These are phyloP conservation scores for Daldinia childiae DNA, from an alignment of 495 filamentous ascomycete genomes.

Conservation along the genomic window DNA sequence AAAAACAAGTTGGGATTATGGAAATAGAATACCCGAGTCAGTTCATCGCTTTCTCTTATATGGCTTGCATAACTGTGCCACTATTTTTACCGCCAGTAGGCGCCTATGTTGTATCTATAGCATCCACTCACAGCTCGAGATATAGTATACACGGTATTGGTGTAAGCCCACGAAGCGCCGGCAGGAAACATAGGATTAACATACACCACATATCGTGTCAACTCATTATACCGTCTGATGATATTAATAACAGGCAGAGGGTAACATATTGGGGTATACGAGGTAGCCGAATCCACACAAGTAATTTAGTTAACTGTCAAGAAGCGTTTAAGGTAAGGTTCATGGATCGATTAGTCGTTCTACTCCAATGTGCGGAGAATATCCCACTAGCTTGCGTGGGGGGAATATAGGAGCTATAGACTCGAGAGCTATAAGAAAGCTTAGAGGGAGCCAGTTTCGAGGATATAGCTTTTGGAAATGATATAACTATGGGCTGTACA, in stretches of 20 bases:
- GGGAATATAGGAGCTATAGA: not conserved
- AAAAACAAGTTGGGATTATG: no score
- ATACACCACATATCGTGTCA: not conserved
- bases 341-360: not conserved
- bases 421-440: no score
- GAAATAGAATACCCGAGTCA: no score
- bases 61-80: not conserved
- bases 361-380: not conserved
- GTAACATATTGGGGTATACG: no score
- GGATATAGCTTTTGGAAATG: no score
- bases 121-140: not conserved
- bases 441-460: no score
- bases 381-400: not conserved
- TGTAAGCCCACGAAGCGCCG: constrained; percentile 1
- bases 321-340: not conserved
- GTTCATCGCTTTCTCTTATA: not conserved
- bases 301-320: no score
- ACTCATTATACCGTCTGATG: not conserved
- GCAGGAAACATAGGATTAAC: not conserved
- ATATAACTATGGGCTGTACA: no score
- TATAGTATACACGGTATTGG: not conserved
- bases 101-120: not conserved
- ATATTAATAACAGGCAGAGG: not conserved
- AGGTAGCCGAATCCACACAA: no score
- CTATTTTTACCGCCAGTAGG: not conserved